Percentiles rank a stretch among this genome's conserved stretches.
phyloP scores from a whole-genome alignment of 805 yeast genomes.

The Wickerhamomyces rabaulensis region DNA sequence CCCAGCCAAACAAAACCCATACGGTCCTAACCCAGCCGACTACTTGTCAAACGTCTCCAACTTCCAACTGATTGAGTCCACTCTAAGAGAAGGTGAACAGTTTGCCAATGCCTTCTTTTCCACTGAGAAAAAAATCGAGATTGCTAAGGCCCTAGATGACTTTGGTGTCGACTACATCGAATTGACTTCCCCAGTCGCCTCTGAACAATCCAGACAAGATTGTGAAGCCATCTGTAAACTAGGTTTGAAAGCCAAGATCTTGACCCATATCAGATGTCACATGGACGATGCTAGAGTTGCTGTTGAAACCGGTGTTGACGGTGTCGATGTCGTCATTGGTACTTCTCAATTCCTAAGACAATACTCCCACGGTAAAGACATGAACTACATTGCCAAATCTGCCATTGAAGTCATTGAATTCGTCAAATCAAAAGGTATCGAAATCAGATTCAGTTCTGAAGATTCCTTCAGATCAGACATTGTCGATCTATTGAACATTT shows the following conservation, averaged over 20 bases:
- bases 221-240: constrained; percentile 98
- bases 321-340: constrained; percentile 95
- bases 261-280: constrained; percentile 96
- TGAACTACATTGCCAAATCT: constrained; percentile 93
- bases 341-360: constrained; percentile 93
- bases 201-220: constrained; percentile 87
- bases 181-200: constrained; percentile 95
- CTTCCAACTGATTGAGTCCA: constrained; percentile 91
- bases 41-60: constrained; percentile 81
- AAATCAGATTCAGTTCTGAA: constrained; percentile 94
- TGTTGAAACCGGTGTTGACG: constrained; percentile 59
- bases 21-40: constrained; percentile 94
- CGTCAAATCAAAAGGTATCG: constrained; percentile 94
- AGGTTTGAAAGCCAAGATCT: constrained; percentile 90
- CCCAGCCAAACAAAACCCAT: constrained; percentile 54
- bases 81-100: constrained; percentile 97
- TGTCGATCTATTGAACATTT: constrained; percentile 90
- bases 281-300: constrained; percentile 98
- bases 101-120: constrained; percentile 95
- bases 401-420: constrained; percentile 97
- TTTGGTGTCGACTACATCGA: constrained; percentile 98
- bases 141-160: constrained; percentile 94
- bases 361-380: constrained; percentile 96
- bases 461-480: constrained; percentile 96
- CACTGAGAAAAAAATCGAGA: constrained; percentile 92